Conservation (phyloP, 225 moss, liverwort and hornwort species). For the Straminergon stramineum region DNA sequence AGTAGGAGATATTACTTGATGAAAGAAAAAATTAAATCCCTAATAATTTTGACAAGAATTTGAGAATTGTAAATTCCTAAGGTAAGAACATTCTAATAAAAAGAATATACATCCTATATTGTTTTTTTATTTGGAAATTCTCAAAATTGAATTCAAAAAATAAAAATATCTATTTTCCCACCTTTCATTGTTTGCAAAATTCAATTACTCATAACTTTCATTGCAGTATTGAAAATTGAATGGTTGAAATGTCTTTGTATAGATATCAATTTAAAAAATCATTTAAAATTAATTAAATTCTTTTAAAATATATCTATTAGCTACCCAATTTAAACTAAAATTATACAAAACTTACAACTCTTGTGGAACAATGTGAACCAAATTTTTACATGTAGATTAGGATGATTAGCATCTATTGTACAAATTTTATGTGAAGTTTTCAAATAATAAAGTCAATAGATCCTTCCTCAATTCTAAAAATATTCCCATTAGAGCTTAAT, state of each 20-base stretch:
- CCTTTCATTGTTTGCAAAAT: neutral
- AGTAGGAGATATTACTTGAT: neutral
- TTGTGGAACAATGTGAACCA: neutral
- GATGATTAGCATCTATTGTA: fast-evolving
- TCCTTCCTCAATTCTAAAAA: too few relatives aligned
- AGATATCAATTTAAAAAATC: too few relatives aligned
- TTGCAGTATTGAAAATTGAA: neutral
- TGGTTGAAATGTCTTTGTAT: neutral
- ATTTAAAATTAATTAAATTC: neutral
- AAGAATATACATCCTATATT: fast-evolving
- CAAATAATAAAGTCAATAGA: neutral
- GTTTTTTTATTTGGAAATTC: neutral
- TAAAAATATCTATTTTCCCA: neutral
- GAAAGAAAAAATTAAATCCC: neutral
- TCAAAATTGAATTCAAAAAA: neutral
- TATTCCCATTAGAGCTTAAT: neutral
- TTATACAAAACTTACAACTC: neutral
- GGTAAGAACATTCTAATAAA: neutral
- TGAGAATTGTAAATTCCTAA: too few relatives aligned
- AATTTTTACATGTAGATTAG: neutral
- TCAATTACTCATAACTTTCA: neutral
- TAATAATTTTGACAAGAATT: neutral
- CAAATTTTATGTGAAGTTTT: fast-evolving
- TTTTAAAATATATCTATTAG: neutral
- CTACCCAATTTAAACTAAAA: neutral